A percentile compares a stretch with the other conserved stretches of the same genome.
Evolutionary conservation across 2,329 filamentous ascomycete genomes (phyloP).

Genomic region (Byssothecium circinans): DNA sequence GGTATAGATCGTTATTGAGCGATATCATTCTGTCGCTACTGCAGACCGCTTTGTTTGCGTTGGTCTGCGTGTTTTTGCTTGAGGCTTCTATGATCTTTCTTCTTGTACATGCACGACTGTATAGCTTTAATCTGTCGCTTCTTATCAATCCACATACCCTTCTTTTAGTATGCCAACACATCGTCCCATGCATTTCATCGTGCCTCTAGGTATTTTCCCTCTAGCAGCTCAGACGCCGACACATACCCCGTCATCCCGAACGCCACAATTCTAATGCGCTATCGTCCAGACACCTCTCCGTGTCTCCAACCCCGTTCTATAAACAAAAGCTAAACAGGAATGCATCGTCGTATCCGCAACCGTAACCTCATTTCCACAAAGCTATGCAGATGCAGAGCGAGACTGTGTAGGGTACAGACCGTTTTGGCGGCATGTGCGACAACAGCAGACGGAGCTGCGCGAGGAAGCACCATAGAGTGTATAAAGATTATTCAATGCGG

Average conservation of each 20-base stretch:
- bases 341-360: slow-evolving; percentile 52
- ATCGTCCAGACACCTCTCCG: slow-evolving; percentile 40
- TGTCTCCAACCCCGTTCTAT: slow-evolving; percentile 43
- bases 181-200: neutral
- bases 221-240: slow-evolving; percentile 2
- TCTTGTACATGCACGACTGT: neutral
- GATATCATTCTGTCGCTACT: neutral
- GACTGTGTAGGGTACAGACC: slow-evolving; percentile 48
- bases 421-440: neutral
- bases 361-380: slow-evolving; percentile 47
- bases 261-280: slow-evolving; percentile 41
- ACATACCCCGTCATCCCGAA: slow-evolving; percentile 46
- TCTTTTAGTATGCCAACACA: neutral
- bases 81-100: no score
- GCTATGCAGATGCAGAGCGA: slow-evolving; percentile 50
- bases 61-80: neutral
- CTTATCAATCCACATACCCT: neutral
- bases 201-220: neutral
- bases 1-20: neutral
- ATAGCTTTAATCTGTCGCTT: neutral
- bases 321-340: slow-evolving; percentile 47
- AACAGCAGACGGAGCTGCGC: no score
- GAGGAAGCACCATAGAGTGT: no score
- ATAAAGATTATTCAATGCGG: no score
- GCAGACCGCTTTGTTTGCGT: neutral